Percentiles rank a stretch among this genome's conserved stretches.
These are phyloP conservation scores for Sphenostylis stenocarpa DNA, from an alignment of 306 rosid species.

Conservation along the genomic window DNA sequence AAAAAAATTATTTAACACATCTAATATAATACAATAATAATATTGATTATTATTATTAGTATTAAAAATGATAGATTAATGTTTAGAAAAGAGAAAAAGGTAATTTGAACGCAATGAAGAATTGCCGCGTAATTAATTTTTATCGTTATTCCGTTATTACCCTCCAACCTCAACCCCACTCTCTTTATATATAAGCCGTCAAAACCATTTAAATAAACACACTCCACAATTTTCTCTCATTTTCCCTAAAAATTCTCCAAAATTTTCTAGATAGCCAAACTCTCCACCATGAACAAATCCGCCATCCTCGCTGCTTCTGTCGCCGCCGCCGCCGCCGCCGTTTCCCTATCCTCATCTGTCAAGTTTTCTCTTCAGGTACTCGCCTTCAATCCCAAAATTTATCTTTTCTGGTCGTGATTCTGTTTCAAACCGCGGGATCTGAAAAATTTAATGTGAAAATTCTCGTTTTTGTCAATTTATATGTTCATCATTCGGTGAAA, in stretches of 20 bases:
- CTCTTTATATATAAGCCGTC: conserved; percentile 25
- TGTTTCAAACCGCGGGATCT: conserved; percentile 16
- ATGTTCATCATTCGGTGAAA: neutral
- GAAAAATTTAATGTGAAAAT: neutral
- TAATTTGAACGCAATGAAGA: neutral
- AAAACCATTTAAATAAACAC: neutral
- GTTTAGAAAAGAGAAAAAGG: neutral
- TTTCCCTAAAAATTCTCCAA: neutral
- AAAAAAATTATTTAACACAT: no score
- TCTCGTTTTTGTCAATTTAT: neutral
- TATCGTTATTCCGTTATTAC: neutral
- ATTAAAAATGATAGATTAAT: neutral
- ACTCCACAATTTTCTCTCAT: conserved; percentile 22
- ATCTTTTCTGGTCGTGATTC: neutral
- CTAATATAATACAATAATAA: no score
- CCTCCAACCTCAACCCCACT: neutral
- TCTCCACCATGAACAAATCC: conserved; percentile 41
- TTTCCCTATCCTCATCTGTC: conserved; percentile 35
- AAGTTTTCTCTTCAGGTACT: conserved; percentile 40
- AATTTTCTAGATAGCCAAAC: conserved; percentile 22
- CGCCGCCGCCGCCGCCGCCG: conserved; percentile 49
- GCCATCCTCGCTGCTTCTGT: conserved; percentile 45
- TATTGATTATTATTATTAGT: neutral
- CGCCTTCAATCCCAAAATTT: neutral
- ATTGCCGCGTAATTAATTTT: conserved; percentile 19